Conservation (phyloP, 2,329 filamentous ascomycete genomes). For the Claviceps fusiformis region DNA sequence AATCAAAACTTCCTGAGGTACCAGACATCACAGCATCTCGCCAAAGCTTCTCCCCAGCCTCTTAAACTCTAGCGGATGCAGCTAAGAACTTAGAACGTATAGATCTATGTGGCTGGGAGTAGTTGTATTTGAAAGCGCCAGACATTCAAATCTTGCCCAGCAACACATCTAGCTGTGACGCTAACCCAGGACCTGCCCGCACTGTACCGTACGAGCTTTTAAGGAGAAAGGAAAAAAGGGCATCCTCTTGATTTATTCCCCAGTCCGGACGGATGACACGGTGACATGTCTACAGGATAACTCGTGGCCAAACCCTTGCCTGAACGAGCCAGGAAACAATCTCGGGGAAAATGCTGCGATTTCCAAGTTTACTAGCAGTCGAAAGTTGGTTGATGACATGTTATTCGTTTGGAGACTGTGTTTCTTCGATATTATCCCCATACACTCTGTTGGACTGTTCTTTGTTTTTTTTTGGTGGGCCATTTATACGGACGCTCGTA, state of each 20-base stretch:
- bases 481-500: no score
- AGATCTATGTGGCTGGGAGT: not conserved
- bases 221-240: not conserved
- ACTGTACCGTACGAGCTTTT: not conserved
- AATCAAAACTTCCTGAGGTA: no score
- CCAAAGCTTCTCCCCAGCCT: not conserved
- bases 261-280: not conserved
- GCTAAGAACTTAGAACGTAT: not conserved
- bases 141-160: not conserved
- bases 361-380: not conserved
- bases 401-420: not conserved
- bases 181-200: not conserved
- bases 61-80: not conserved
- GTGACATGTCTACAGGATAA: not conserved
- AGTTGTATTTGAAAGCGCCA: not conserved
- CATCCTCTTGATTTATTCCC: not conserved
- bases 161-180: no score
- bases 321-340: not conserved
- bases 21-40: not conserved
- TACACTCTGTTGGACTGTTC: no score
- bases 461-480: no score
- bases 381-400: not conserved
- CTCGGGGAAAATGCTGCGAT: not conserved
- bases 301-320: not conserved
- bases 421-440: not conserved